A percentile compares a stretch with the other conserved stretches of the same genome.
These are phyloP conservation scores for Willaertia magna DNA, from an alignment of 208 protist genomes.

Conservation along the genomic window DNA sequence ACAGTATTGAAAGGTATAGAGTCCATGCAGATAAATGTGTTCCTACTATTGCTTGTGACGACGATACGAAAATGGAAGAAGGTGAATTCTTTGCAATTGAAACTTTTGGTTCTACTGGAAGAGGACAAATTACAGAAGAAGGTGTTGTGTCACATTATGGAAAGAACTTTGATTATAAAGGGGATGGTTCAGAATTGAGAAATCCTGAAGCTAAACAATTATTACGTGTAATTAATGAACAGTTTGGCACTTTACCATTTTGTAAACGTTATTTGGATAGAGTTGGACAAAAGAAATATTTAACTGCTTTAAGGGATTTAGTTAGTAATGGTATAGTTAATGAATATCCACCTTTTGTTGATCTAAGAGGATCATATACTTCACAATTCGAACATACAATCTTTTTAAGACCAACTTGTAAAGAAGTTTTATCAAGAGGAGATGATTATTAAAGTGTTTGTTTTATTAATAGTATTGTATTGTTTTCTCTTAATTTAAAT, in stretches of 20 bases:
- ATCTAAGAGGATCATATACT: slow-evolving; percentile 86
- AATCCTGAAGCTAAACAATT: slow-evolving; percentile 32
- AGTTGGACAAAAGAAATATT: slow-evolving; percentile 12
- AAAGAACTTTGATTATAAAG: slow-evolving; percentile 42
- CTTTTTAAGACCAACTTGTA: slow-evolving; percentile 76
- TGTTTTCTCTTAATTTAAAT: too few relatives aligned
- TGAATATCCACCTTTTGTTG: slow-evolving; percentile 62
- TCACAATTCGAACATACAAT: slow-evolving; percentile 96
- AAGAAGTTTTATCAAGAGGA: slow-evolving; percentile 87
- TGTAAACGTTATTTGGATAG: slow-evolving; percentile 62
- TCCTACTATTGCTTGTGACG: slow-evolving; percentile 84
- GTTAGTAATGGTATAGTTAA: slow-evolving; percentile 34
- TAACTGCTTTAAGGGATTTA: slow-evolving; percentile 17
- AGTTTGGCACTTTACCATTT: slow-evolving; percentile 74
- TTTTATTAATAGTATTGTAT: background rate
- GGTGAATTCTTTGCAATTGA: slow-evolving; percentile 98
- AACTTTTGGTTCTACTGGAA: slow-evolving; percentile 96
- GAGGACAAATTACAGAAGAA: slow-evolving; percentile 50
- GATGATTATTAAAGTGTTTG: slow-evolving; percentile 75
- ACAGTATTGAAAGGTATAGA: slow-evolving; percentile 87
- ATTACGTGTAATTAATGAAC: slow-evolving; percentile 41
- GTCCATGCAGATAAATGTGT: slow-evolving; percentile 98
- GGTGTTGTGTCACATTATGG: slow-evolving; percentile 70
- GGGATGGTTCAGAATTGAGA: background rate
- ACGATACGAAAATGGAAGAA: slow-evolving; percentile 82